phyloP scores from a whole-genome alignment of 75 land plant genomes.

The Selaginella moellendorffii region DNA sequence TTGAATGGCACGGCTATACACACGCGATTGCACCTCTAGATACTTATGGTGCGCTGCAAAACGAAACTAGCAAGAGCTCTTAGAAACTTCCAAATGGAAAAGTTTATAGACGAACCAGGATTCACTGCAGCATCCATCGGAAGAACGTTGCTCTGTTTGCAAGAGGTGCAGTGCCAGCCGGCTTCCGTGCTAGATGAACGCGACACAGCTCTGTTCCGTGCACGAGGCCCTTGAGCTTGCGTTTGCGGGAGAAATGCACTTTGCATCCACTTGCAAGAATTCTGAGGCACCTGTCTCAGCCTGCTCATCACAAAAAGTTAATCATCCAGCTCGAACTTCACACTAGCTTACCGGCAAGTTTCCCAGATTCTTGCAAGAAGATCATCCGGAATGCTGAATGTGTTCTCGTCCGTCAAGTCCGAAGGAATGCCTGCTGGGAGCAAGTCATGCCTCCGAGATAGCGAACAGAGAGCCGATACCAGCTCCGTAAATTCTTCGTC shows the following conservation, averaged over 20 bases:
- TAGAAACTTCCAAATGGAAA: too few species aligned
- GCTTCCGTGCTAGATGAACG: background rate
- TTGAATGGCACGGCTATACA: constrained; percentile 4
- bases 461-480: background rate
- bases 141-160: background rate
- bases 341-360: background rate
- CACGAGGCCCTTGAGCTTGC: background rate
- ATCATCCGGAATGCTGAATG: background rate
- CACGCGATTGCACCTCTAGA: constrained; percentile 7
- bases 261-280: constrained; percentile 6
- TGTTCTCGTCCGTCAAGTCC: background rate
- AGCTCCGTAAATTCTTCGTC: background rate
- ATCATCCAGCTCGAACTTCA: background rate
- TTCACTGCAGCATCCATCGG: constrained; percentile 5
- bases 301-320: background rate
- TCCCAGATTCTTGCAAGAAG: background rate
- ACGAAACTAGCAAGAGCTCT: background rate
- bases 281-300: background rate
- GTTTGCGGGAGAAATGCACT: constrained; percentile 5
- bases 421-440: constrained; percentile 3
- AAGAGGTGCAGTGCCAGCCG: constrained; percentile 3
- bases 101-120: constrained; percentile 6
- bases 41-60: constrained; percentile 6
- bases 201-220: background rate
- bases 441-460: background rate